Evolutionary conservation across 805 yeast genomes (phyloP).

Genomic region (Pichia scutulata): DNA sequence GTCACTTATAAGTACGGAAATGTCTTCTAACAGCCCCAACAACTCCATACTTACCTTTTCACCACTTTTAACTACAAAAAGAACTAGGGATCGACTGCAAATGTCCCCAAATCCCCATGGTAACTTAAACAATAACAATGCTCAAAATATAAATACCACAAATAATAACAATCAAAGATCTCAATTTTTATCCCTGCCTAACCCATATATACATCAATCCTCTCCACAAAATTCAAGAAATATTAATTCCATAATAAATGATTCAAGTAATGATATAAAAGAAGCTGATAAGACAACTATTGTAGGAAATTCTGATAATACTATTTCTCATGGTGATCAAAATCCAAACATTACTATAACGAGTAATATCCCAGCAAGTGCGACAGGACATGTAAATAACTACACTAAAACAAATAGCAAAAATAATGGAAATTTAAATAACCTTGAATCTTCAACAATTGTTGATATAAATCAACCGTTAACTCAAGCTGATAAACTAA

Average conservation of each 20-base stretch:
- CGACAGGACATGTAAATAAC: neutral
- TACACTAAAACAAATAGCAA: neutral
- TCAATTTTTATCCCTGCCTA: constrained; percentile 7
- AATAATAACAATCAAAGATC: constrained; percentile 11
- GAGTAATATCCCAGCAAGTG: neutral
- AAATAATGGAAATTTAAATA: neutral
- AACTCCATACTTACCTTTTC: constrained; percentile 69
- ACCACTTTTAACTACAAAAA: constrained; percentile 43
- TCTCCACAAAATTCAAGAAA: constrained; percentile 9
- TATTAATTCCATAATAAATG: neutral
- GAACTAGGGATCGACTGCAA: constrained; percentile 27
- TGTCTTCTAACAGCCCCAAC: constrained; percentile 40
- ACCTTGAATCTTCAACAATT: constrained; percentile 7
- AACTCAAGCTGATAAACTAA: constrained; percentile 75
- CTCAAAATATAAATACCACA: neutral
- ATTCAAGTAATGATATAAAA: neutral
- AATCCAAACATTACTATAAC: neutral
- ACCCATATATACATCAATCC: constrained; percentile 11
- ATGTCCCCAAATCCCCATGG: constrained; percentile 27
- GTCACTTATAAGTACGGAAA: neutral
- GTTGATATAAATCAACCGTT: constrained; percentile 34
- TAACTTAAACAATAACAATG: neutral
- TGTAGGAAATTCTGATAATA: neutral
- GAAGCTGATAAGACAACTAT: neutral
- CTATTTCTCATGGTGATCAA: too few species aligned